Evolutionary conservation across 345 rosid genomes (phyloP).

Genomic region (Raphanus raphanistrum): DNA sequence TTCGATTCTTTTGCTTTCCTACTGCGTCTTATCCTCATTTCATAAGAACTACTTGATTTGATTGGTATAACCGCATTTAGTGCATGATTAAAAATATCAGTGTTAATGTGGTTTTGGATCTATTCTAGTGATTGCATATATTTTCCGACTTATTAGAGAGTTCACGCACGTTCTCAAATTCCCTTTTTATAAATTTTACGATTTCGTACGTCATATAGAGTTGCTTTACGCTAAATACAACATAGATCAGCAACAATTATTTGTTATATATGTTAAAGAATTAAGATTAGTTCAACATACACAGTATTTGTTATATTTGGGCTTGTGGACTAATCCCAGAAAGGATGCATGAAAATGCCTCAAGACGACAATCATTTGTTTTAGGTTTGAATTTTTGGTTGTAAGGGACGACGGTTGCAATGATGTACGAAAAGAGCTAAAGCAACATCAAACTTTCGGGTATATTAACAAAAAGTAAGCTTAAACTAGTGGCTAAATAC

Average conservation of each 20-base stretch:
- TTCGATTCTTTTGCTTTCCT: conserved; percentile 26
- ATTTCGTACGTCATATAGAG: neutral
- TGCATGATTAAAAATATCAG: neutral
- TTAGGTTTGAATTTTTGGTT: neutral
- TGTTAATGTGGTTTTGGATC: neutral
- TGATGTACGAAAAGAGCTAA: neutral
- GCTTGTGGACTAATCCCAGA: neutral
- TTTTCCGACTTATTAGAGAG: neutral
- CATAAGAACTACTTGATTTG: conserved; percentile 1
- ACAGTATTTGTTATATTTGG: neutral
- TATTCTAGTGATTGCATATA: neutral
- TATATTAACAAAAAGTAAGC: neutral
- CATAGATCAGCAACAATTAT: neutral
- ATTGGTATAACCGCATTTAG: neutral
- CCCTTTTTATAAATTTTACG: neutral
- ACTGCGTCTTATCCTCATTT: neutral
- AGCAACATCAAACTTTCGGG: neutral
- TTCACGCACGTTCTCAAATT: neutral
- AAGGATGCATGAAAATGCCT: neutral
- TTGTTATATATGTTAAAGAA: neutral
- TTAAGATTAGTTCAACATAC: neutral
- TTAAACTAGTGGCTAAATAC: neutral
- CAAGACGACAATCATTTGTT: neutral
- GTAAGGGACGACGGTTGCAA: neutral
- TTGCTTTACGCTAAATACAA: neutral